Evolutionary conservation across 2,329 filamentous ascomycete genomes (phyloP).

Genomic region (Eurotiales sp.): DNA sequence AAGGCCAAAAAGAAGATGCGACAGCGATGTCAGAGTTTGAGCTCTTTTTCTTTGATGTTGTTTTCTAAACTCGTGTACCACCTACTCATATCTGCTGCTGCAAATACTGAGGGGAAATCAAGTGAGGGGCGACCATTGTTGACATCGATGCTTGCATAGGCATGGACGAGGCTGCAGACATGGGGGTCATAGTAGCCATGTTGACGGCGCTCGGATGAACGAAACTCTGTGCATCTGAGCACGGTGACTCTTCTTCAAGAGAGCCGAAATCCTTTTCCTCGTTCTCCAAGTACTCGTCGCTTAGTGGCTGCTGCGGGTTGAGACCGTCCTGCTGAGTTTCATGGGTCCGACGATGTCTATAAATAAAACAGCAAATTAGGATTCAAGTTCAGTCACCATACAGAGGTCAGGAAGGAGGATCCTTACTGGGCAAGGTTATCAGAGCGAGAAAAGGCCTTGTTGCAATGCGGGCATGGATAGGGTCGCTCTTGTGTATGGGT

Average conservation of each 20-base stretch:
- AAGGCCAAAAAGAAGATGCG: background rate
- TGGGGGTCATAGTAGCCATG: conserved; percentile 33
- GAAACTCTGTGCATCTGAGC: conserved; percentile 21
- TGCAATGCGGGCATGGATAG: conserved; percentile 96
- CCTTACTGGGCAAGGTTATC: conserved; percentile 97
- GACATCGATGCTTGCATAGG: conserved; percentile 35
- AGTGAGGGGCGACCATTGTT: conserved; percentile 38
- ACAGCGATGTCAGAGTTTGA: background rate
- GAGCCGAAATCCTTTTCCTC: conserved; percentile 82
- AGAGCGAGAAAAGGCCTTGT: conserved; percentile 96
- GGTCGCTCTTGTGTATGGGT: conserved; percentile 99
- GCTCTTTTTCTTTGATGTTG: background rate
- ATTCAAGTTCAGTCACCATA: background rate
- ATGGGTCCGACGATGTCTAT: conserved; percentile 69
- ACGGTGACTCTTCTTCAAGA: conserved; percentile 73
- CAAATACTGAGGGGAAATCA: conserved; percentile 41
- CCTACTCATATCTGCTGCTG: conserved; percentile 38
- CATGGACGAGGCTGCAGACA: conserved; percentile 33
- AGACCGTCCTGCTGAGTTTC: conserved; percentile 65
- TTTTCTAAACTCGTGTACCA: background rate
- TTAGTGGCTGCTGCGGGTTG: conserved; percentile 31
- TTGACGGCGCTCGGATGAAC: conserved; percentile 30
- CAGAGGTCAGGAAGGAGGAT: background rate
- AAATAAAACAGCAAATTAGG: conserved; percentile 31
- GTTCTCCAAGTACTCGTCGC: conserved; percentile 68